These are phyloP conservation scores for Alternaria ethzedia DNA, from an alignment of 2,329 filamentous ascomycete species.

Conservation along the genomic window DNA sequence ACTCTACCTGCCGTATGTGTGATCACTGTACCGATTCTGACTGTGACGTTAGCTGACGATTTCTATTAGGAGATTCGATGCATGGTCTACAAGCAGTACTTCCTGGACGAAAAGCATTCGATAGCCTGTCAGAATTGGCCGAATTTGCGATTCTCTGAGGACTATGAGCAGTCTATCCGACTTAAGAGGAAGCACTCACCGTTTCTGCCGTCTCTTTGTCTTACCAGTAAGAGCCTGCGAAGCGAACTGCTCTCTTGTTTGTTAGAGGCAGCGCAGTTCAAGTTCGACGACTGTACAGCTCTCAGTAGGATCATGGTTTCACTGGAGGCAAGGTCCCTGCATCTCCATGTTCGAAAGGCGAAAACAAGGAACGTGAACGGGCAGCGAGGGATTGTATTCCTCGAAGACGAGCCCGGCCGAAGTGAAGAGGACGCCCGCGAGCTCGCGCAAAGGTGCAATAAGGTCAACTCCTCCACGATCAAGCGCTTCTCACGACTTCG, in stretches of 20 bases:
- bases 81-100: conserved; percentile 10
- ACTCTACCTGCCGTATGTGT: background rate
- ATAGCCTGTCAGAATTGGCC: background rate
- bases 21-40: background rate
- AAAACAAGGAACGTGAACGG: background rate
- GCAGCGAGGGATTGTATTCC: background rate
- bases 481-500: background rate
- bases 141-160: background rate
- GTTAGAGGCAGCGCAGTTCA: background rate
- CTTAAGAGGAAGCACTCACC: background rate
- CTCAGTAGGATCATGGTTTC: background rate
- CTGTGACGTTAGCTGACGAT: background rate
- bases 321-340: background rate
- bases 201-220: conserved; percentile 2
- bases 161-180: background rate
- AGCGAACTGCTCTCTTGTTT: background rate
- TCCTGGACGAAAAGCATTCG: conserved; percentile 4
- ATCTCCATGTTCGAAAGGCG: background rate
- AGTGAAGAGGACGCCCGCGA: background rate
- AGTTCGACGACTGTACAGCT: background rate
- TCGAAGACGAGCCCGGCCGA: background rate
- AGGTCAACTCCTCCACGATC: background rate
- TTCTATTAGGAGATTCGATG: background rate
- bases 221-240: background rate
- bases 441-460: background rate